Evolutionary conservation across 768 basidiomycete species (phyloP).

Genomic region (Termitomyces sp.): DNA sequence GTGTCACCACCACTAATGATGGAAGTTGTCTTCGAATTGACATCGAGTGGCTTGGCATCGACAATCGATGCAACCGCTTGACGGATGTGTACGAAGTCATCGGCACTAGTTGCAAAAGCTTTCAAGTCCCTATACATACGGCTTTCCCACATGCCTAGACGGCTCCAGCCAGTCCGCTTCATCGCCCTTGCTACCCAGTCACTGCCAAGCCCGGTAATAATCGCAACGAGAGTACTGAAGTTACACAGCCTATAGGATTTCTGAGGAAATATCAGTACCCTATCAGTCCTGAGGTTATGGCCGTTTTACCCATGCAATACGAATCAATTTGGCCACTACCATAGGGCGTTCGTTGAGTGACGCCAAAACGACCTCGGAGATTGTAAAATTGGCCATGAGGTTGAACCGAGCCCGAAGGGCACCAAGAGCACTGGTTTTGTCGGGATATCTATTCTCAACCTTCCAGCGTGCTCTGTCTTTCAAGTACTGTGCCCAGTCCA

Average conservation of each 20-base stretch:
- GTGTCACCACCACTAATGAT: slow-evolving; percentile 42
- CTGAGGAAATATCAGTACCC: slow-evolving; percentile 31
- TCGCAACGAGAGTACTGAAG: slow-evolving; percentile 73
- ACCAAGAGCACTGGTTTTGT: slow-evolving; percentile 67
- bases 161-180: slow-evolving; percentile 54
- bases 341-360: slow-evolving; percentile 55
- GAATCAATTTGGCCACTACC: slow-evolving; percentile 75
- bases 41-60: slow-evolving; percentile 58
- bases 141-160: slow-evolving; percentile 63
- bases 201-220: slow-evolving; percentile 70
- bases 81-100: slow-evolving; percentile 75
- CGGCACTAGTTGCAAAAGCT: slow-evolving; percentile 51
- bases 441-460: slow-evolving; percentile 45
- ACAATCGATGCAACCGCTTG: slow-evolving; percentile 56
- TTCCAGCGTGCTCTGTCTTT: slow-evolving; percentile 70
- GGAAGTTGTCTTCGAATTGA: slow-evolving; percentile 47
- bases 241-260: slow-evolving; percentile 77
- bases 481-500: slow-evolving; percentile 82
- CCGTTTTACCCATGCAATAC: slow-evolving; percentile 72
- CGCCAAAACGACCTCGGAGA: slow-evolving; percentile 77
- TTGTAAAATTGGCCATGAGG: slow-evolving; percentile 73
- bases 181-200: slow-evolving; percentile 66
- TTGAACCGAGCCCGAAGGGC: slow-evolving; percentile 81
- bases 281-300: not conserved
- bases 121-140: slow-evolving; percentile 72